phyloP scores from a whole-genome alignment of 2,329 filamentous ascomycete genomes.

The Aspergillus pseudonomiae region DNA sequence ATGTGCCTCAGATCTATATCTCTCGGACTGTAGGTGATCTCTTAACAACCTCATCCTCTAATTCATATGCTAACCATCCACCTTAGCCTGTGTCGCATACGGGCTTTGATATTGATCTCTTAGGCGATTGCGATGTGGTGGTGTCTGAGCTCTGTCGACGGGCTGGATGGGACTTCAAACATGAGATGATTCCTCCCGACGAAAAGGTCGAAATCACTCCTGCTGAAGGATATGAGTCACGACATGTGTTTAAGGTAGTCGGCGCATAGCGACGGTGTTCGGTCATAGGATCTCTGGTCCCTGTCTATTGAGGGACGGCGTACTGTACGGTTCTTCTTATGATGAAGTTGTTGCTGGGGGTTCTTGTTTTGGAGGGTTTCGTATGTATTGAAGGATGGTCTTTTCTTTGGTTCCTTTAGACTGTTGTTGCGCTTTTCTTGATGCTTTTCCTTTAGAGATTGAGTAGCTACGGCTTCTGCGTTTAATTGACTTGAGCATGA shows the following conservation, averaged over 20 bases:
- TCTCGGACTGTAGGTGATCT: slow-evolving; percentile 66
- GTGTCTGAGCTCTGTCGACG: slow-evolving; percentile 83
- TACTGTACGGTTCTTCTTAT: slow-evolving; percentile 24
- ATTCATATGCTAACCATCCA: slow-evolving; percentile 13
- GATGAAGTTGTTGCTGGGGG: slow-evolving; percentile 13
- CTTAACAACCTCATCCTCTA: background rate
- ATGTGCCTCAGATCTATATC: slow-evolving; percentile 89
- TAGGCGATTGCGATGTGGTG: slow-evolving; percentile 93
- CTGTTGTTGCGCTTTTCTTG: background rate
- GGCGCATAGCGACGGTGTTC: slow-evolving; percentile 44
- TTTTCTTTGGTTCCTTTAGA: slow-evolving; percentile 11
- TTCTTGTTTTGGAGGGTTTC: slow-evolving; percentile 6
- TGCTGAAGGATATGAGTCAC: slow-evolving; percentile 52
- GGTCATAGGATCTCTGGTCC: slow-evolving; percentile 22
- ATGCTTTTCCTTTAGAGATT: background rate
- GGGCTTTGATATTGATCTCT: slow-evolving; percentile 92
- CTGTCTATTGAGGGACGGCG: slow-evolving; percentile 30
- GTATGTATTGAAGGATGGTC: slow-evolving; percentile 5
- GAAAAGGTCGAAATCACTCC: slow-evolving; percentile 62
- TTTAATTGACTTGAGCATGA: background rate
- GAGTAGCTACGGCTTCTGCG: background rate
- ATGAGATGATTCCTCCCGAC: slow-evolving; percentile 77
- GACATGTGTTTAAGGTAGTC: slow-evolving; percentile 46
- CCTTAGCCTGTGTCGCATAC: slow-evolving; percentile 75
- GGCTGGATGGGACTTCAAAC: slow-evolving; percentile 76